Base-by-base conservation (phyloP, 345 rosid genomes). In the Arabis alpina region DNA sequence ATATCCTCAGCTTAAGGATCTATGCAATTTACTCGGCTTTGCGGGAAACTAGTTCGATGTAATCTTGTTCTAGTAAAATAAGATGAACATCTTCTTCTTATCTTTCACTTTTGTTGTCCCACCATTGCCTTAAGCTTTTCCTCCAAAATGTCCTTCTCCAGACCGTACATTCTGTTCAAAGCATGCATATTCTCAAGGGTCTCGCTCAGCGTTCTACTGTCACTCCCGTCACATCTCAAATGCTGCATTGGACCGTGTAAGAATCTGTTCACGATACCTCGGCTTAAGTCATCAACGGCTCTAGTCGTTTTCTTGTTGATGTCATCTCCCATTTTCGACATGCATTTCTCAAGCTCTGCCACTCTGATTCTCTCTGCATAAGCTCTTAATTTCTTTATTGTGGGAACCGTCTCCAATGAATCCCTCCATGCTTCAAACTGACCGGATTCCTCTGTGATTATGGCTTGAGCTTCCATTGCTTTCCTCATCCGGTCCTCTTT, bases 231-330 rank as follows among this genome's bases (percentile, higher is more conserved):
- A 42, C 99, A 94, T 78, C 99, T 91, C 74, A 94, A 83, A 80
- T 91, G 99, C 75, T 91, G 95, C 99, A 91, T 91, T 45, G 99
- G 99, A 70, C 99, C 97, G 19, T 91, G 97, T 52, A 94, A 90
- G 71, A 94, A 88, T 85, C 88, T 91, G 82, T 94, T 94, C 60
- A 94, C 89, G 16, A 94, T 89, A 10, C 97, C 96, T 1, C 96
- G 82, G 80, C 96, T 94, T 47, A 91, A 88, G 72, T 94, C 96
- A 65, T 91, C 97, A 43, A 94, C 93, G 0, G 93, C 97, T 76
- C 82, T 85, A 76, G 74, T 86, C 32, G 93, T 84, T 75, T 91
- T 91, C 89, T 91, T 87, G n/a, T 96, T 74, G 55, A 89, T 49
- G 61, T 87, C 95, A 64, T 89, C 95, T 27, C 99, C 99, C 97